These are phyloP conservation scores for Trametes punicea DNA, from an alignment of 768 basidiomycete genomes.

Conservation along the genomic window DNA sequence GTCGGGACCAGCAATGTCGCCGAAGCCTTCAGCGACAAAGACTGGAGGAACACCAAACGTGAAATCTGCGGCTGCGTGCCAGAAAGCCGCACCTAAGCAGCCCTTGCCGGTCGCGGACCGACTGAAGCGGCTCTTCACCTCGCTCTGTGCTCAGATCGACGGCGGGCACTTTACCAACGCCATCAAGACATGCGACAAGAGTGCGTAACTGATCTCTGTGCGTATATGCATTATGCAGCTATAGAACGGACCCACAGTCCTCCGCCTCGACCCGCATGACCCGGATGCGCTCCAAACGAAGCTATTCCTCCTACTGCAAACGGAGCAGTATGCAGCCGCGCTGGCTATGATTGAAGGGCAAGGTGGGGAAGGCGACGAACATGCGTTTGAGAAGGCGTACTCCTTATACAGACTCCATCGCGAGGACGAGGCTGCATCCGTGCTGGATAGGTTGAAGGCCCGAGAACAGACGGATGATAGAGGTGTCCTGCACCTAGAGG, in stretches of 20 bases:
- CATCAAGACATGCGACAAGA: slow-evolving; percentile 89
- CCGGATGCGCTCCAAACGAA: slow-evolving; percentile 78
- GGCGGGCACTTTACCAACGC: slow-evolving; percentile 85
- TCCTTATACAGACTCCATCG: slow-evolving; percentile 80
- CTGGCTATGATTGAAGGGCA: slow-evolving; percentile 42
- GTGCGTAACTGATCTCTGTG: slow-evolving; percentile 42
- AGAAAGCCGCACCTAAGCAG: slow-evolving; percentile 26
- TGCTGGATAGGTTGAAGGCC: slow-evolving; percentile 49
- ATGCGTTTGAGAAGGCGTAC: slow-evolving; percentile 74
- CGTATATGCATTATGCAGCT: slow-evolving; percentile 14
- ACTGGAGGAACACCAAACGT: background rate
- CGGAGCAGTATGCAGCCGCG: slow-evolving; percentile 74
- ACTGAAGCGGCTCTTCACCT: slow-evolving; percentile 65
- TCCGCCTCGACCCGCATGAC: slow-evolving; percentile 63
- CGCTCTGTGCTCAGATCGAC: slow-evolving; percentile 84
- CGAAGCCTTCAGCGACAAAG: slow-evolving; percentile 4
- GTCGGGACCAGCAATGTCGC: background rate
- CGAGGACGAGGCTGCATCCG: slow-evolving; percentile 60
- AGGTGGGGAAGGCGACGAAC: slow-evolving; percentile 2
- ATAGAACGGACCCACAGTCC: slow-evolving; percentile 45
- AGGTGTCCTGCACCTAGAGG: slow-evolving; percentile 76
- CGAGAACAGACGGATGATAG: slow-evolving; percentile 42
- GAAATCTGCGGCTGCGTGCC: background rate
- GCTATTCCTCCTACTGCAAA: slow-evolving; percentile 84
- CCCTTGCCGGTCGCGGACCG: slow-evolving; percentile 33